Base-by-base conservation (phyloP, 1,139 yeast species). In the Sugiyamaella japonica region DNA sequence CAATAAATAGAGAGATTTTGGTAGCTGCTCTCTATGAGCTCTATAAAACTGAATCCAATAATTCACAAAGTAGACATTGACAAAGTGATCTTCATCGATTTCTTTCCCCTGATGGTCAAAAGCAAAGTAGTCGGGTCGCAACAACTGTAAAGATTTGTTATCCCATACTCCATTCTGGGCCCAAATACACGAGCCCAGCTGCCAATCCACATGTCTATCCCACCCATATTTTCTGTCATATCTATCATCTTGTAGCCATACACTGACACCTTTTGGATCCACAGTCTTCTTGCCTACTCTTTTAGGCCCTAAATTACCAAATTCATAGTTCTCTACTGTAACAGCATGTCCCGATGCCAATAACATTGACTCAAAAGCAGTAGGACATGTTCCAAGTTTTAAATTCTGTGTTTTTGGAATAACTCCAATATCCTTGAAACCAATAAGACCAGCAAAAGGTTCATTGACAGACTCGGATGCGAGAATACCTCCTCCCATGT, bases 391-490 rank as follows among this genome's bases (percentile, higher is more conserved):
- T 1, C 71, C 71, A 29, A 69, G 61, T 29, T 64, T 63, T 44
- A 70, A 61, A 73, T 61, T 59, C 57, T 68, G 70, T 15, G 59
- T 64, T 7, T 63, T 60, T 15, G 71, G 70, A 1, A 69, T 58
- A n/a, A 59, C 60, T 9, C 67, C 60, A 25, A 70, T 62, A 46
- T 70, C 69, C 20, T 60, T 58, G 31, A 59, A 56, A 7, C 73
- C 72, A 40, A 69, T 60, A 29, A 61, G 52, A 5, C 70, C 72
- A 57, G 66, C 44, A 58, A 66, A 61, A 9, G 96, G 96, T 67
- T 89, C 97, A 67, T 89, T 89, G 75, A 89, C 71, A 56, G 86
- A 80, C 70, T 89, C 97, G 48, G 88, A 77, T 1, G 95, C 97
- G 34, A 89, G 62, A 3, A 87, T 70, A 28, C 73, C 61, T 7